These are phyloP conservation scores for Rhodotorula kratochvilovae DNA, from an alignment of 768 basidiomycete genomes.

Conservation along the genomic window DNA sequence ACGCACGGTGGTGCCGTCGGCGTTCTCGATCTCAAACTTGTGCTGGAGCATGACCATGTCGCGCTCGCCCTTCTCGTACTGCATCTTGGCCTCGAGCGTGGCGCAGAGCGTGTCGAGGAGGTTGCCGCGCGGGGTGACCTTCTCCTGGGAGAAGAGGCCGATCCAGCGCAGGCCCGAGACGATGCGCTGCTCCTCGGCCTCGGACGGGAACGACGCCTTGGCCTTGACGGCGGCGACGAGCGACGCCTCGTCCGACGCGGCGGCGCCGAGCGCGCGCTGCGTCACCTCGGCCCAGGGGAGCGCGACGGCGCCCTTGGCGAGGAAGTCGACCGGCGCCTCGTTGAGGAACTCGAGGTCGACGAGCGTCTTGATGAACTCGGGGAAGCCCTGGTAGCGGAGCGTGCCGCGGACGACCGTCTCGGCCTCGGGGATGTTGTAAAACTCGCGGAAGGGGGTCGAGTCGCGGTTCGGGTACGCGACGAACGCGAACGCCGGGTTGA, in stretches of 20 bases:
- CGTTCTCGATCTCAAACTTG: constrained; percentile 88
- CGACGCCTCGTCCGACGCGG: constrained; percentile 67
- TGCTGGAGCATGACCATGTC: constrained; percentile 98
- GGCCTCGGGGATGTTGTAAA: constrained; percentile 87
- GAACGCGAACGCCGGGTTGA: constrained; percentile 86
- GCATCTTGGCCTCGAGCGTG: constrained; percentile 82
- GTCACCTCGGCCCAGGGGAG: constrained; percentile 80
- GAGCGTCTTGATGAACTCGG: constrained; percentile 81
- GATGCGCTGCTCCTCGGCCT: constrained; percentile 67
- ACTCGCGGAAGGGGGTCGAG: constrained; percentile 82
- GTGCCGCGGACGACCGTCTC: constrained; percentile 90
- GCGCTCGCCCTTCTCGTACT: constrained; percentile 81
- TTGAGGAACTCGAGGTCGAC: constrained; percentile 85
- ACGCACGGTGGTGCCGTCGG: constrained; percentile 68
- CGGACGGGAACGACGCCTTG: constrained; percentile 66
- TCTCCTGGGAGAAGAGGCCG: constrained; percentile 73
- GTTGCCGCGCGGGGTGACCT: constrained; percentile 57
- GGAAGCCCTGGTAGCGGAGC: constrained; percentile 92
- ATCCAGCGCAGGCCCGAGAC: constrained; percentile 88
- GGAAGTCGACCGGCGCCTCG: constrained; percentile 68
- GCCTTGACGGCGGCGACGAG: constrained; percentile 67
- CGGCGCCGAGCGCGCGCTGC: constrained; percentile 66
- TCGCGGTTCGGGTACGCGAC: constrained; percentile 97
- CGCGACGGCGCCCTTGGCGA: constrained; percentile 55
- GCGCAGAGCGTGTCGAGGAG: constrained; percentile 91